phyloP scores from a whole-genome alignment of 768 basidiomycete genomes.

The Boletus reticuloceps region DNA sequence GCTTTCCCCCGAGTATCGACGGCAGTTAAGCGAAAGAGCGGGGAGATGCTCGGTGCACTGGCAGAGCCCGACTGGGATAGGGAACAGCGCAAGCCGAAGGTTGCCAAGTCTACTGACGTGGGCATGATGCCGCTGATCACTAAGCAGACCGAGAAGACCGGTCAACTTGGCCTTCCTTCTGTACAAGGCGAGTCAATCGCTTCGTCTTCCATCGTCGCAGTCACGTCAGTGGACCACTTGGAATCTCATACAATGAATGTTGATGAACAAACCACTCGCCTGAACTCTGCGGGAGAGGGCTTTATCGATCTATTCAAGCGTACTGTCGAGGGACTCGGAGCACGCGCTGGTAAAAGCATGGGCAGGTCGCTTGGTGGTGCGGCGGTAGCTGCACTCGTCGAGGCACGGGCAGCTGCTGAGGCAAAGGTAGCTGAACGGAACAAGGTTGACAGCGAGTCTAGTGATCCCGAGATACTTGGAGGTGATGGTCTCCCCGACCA shows the following conservation, averaged over 20 bases:
- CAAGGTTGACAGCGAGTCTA: conserved; percentile 38
- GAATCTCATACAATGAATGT: conserved; percentile 28
- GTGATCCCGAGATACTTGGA: conserved; percentile 26
- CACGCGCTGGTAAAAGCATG: conserved; percentile 53
- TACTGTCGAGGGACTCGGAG: conserved; percentile 65
- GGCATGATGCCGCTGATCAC: conserved; percentile 29
- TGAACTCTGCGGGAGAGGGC: conserved; percentile 34
- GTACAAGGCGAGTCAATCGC: background rate
- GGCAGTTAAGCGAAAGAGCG: conserved; percentile 66
- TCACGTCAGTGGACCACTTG: background rate
- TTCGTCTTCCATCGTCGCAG: background rate
- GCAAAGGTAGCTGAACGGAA: conserved; percentile 66
- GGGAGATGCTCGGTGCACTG: conserved; percentile 37
- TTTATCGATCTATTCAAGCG: conserved; percentile 68
- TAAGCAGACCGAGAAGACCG: conserved; percentile 6
- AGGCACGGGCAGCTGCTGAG: conserved; percentile 64
- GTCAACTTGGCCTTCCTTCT: conserved; percentile 1
- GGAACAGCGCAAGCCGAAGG: conserved; percentile 47
- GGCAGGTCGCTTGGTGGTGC: conserved; percentile 62
- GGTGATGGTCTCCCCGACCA: conserved; percentile 8
- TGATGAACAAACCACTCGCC: conserved; percentile 7
- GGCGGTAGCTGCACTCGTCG: conserved; percentile 55
- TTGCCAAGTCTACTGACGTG: conserved; percentile 42
- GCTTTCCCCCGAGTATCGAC: conserved; percentile 18
- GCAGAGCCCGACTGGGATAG: conserved; percentile 29